These are phyloP conservation scores for Chamaenerion angustifolium DNA, from an alignment of 345 rosid species.

Conservation along the genomic window DNA sequence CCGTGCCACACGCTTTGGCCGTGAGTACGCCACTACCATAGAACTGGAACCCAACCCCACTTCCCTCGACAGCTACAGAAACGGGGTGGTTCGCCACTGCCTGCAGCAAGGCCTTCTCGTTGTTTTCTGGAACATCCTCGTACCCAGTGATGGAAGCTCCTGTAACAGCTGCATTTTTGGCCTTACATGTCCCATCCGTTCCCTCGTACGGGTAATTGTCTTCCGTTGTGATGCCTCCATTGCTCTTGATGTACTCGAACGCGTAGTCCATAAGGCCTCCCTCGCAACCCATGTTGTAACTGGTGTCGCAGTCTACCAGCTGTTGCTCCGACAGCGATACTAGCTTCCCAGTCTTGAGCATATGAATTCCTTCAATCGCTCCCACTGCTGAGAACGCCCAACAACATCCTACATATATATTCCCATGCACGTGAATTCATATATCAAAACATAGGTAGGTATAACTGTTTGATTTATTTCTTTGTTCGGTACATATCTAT, in stretches of 20 bases:
- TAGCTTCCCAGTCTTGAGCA: conserved; percentile 28
- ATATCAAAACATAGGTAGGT: no score
- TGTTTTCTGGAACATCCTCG: conserved; percentile 26
- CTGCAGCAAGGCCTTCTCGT: conserved; percentile 24
- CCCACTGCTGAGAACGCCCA: conserved; percentile 64
- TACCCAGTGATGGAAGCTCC: conserved; percentile 24
- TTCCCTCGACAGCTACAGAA: conserved; percentile 21
- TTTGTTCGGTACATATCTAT: no score
- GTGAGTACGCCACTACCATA: conserved; percentile 32
- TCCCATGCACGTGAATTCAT: no score
- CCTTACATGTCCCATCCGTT: conserved; percentile 21
- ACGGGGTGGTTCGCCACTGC: conserved; percentile 50
- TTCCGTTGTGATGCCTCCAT: conserved; percentile 40
- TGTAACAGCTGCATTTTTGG: not conserved
- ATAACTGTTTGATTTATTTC: no score
- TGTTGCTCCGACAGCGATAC: conserved; percentile 50
- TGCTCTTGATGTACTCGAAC: conserved; percentile 21
- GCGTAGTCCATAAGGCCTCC: conserved; percentile 33
- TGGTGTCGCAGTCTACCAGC: conserved; percentile 33
- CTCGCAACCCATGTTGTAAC: conserved; percentile 21
- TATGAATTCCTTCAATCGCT: conserved; percentile 34
- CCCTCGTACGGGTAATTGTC: conserved; percentile 27
- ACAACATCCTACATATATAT: conserved; percentile 49
- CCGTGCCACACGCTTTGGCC: conserved; percentile 20
- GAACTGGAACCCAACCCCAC: conserved; percentile 16